Conservation (phyloP, 2,329 filamentous ascomycete genomes). For the Penicillium sp. region DNA sequence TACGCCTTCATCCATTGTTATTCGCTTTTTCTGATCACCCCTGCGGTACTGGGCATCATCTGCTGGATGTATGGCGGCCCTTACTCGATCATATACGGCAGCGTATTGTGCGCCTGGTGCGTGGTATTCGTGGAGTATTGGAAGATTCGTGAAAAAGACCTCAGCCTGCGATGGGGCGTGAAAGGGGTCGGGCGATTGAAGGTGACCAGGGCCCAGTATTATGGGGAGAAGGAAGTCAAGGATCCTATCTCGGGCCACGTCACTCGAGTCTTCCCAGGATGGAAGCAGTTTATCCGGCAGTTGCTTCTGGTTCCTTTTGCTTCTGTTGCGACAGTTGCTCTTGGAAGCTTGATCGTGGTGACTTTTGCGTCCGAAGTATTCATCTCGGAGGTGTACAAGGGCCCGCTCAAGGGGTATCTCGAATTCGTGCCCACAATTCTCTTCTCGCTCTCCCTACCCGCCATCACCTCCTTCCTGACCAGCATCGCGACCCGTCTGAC, state of each 20-base stretch:
- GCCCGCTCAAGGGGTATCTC: conserved; percentile 79
- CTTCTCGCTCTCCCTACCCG: conserved; percentile 75
- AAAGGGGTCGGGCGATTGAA: conserved; percentile 80
- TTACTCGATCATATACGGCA: conserved; percentile 77
- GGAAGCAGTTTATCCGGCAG: conserved; percentile 73
- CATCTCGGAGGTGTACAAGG: conserved; percentile 88
- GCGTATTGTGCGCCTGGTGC: conserved; percentile 79
- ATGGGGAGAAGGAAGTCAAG: conserved; percentile 70
- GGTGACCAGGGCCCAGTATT: conserved; percentile 71
- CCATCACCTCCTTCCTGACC: conserved; percentile 72
- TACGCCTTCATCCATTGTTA: conserved; percentile 93
- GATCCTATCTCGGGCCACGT: conserved; percentile 81
- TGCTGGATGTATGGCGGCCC: conserved; percentile 80
- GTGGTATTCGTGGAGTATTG: conserved; percentile 91
- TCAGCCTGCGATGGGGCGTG: conserved; percentile 85
- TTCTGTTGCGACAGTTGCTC: conserved; percentile 64
- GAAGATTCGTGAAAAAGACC: conserved; percentile 87
- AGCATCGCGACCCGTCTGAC: conserved; percentile 73
- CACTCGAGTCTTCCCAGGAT: conserved; percentile 70
- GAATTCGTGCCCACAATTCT: conserved; percentile 85
- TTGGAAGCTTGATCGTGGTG: conserved; percentile 78
- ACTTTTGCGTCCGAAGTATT: conserved; percentile 95
- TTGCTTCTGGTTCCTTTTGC: conserved; percentile 82
- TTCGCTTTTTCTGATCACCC: conserved; percentile 79
- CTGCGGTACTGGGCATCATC: conserved; percentile 70